Base-by-base conservation (phyloP, 495 filamentous ascomycete species). In the Penicillium fimorum region DNA sequence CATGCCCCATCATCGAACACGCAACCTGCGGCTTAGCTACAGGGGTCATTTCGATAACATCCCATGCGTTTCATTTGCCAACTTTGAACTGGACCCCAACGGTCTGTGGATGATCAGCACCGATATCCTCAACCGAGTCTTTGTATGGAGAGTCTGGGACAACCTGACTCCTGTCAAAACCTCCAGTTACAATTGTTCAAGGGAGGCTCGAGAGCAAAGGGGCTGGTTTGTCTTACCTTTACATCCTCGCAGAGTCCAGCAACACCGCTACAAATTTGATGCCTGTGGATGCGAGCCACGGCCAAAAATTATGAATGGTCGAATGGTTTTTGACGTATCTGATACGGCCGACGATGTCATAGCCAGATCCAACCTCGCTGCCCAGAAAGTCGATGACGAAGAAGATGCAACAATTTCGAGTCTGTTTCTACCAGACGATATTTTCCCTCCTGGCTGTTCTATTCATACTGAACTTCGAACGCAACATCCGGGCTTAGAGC, bases 101-200 rank as follows among this genome's bases (percentile, higher is more conserved):
- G 91, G 88, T 1, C 71, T 80, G 10, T 90, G 84, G 78, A 76
- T 97, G 40, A 78, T 87, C 17, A 91, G 87, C 20, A 84, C 84
- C 11, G 89, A 92, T 58, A 91, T 97, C 42, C 61, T 74, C 17
- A 90, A 90, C 20, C 73, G 68, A 18, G 75, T 85, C 1, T 78
- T 84, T 50, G 54, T 91, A 3, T 88, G 91, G 80, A 79, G 87
- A 47, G 76, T 92, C 17, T 89, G 84, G 82, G 66, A 74, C 5
- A 53, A 59, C 20, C 53, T 74, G 5, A 56, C 43, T 12, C 73
- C 75, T 4, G 53, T 66, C 33, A 64, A 64, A 30, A 52, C 58
- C 9, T 69, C 69, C 46, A 57, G 67, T 37, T 71, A 73, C 41
- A 70, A 66, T 13, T 50, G n/a, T 68, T 53, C 56, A 48, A 15